Evolutionary conservation across 1,284 basidiomycete genomes (phyloP).

Genomic region (Tilletia horrida): DNA sequence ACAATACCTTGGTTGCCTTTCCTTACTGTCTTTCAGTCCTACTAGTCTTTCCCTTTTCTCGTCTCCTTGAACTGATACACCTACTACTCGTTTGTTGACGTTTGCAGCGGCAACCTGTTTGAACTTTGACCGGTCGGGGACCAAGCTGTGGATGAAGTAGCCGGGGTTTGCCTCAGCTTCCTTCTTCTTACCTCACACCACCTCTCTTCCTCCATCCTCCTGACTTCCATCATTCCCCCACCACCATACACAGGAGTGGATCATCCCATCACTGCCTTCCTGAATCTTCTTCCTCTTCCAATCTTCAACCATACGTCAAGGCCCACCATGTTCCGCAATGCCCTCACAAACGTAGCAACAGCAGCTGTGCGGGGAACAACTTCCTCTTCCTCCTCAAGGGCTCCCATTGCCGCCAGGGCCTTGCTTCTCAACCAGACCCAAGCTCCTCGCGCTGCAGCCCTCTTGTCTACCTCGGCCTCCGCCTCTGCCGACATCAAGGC

Average conservation of each 20-base stretch:
- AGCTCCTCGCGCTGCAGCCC: background rate
- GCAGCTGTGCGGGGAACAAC: background rate
- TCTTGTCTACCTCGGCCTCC: conserved; percentile 21
- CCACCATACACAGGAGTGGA: background rate
- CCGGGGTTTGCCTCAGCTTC: background rate
- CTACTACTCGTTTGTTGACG: no score
- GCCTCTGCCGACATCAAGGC: background rate
- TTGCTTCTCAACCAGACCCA: background rate
- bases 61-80: conserved; percentile 27
- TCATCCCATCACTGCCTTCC: background rate
- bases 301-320: background rate
- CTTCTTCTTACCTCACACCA: background rate
- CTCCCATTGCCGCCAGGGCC: background rate
- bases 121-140: no score
- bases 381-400: background rate
- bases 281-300: background rate
- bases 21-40: no score
- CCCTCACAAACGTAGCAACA: background rate
- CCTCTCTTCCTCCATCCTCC: no score
- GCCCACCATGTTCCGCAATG: conserved; percentile 8
- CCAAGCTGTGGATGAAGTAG: background rate
- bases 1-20: no score
- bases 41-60: conserved; percentile 28
- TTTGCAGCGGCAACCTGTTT: no score
- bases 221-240: no score